Base-by-base conservation (phyloP, 1,284 basidiomycete genomes). In the Puccinia brachypodii region DNA sequence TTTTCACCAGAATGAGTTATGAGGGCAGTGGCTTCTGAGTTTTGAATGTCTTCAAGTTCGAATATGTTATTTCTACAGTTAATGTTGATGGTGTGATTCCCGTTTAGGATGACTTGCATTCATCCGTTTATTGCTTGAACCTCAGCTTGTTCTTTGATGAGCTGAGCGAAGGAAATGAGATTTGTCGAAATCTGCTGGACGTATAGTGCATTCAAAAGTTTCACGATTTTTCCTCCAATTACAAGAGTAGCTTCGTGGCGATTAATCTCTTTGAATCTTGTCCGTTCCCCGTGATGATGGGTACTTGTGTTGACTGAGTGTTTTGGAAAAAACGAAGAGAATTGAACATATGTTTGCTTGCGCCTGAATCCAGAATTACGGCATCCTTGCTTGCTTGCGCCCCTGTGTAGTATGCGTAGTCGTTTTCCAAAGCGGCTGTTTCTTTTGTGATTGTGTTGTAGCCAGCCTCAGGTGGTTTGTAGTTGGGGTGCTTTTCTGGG, bases 341-440 rank as follows among this genome's bases (percentile, higher is more conserved):
- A 19, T 73, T 73, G 50, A 73, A 53, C 40, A 73, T 73, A 25
- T 73, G 71, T 40, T 73, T 42, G 19, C 44, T 73, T 2, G 71
- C 71, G 8, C 71, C 71, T 6, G 33, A 73, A 16, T 73, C 71
- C 1, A 73, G 13, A 31, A 73, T 31, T 3, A 44, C 9, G 22
- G 47, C 22, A 11, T 11, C 22, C 47, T 50, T 50, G 47, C 11
- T 11, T 50, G 11, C 47, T 50, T 50, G 11, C 47, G 47, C 47
- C 11, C 22, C 47, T 50, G 11, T 50, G 22, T n/a, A n/a, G n/a
- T n/a, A n/a, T n/a, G n/a, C n/a, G n/a, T n/a, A n/a, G n/a, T n/a
- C n/a, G n/a, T n/a, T n/a, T n/a, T n/a, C n/a, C n/a, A n/a, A n/a
- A n/a, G n/a, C n/a, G n/a, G n/a, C n/a, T n/a, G n/a, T n/a, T n/a